These are phyloP conservation scores for Echites panduratus DNA, from an alignment of 257 asterid species.

Conservation along the genomic window DNA sequence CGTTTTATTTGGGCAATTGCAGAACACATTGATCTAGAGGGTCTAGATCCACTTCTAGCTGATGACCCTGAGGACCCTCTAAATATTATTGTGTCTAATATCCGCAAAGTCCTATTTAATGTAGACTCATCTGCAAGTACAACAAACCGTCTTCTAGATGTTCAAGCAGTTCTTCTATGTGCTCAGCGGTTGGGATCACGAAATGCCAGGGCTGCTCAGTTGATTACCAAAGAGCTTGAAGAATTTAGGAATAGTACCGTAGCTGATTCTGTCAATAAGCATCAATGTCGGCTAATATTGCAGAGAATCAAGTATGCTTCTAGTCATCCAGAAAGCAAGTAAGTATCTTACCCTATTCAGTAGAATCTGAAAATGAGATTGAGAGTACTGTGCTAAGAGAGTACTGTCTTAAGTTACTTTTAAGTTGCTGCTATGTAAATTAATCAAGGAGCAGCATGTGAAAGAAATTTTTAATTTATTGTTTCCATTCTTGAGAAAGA, in stretches of 20 bases:
- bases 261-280: conserved; percentile 92
- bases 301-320: conserved; percentile 72
- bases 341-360: conserved; percentile 28
- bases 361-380: background rate
- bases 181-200: conserved; percentile 85
- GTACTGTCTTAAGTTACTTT: background rate
- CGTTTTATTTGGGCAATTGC: conserved; percentile 87
- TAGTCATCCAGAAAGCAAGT: conserved; percentile 70
- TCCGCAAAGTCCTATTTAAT: conserved; percentile 67
- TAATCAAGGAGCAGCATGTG: background rate
- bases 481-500: background rate
- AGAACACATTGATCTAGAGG: conserved; percentile 80
- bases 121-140: conserved; percentile 62
- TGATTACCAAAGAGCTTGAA: conserved; percentile 79
- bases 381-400: background rate
- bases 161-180: conserved; percentile 85
- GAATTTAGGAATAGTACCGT: conserved; percentile 59
- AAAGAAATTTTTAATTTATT: background rate
- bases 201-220: conserved; percentile 74
- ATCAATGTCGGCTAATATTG: conserved; percentile 70
- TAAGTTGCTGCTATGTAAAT: background rate
- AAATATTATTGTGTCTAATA: conserved; percentile 59
- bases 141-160: conserved; percentile 77
- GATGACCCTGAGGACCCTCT: conserved; percentile 87
- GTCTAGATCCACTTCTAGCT: conserved; percentile 82